A percentile compares a stretch with the other conserved stretches of the same genome.
Evolutionary conservation across 1,139 yeast genomes (phyloP).

Genomic region (Scheffersomyces quercinus): DNA sequence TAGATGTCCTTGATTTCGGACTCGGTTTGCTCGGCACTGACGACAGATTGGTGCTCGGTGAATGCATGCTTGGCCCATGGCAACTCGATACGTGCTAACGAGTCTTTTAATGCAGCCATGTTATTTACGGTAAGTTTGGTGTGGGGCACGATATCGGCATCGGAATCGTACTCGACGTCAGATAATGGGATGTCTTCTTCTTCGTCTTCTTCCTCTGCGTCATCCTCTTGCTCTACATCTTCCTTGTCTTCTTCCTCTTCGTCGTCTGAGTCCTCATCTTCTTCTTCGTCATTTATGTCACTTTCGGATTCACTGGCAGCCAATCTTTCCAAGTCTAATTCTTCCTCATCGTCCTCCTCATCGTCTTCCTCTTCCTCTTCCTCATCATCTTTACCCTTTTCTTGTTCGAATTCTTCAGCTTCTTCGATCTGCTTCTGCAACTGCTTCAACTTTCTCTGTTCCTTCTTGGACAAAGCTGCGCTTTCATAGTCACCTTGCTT

Average conservation of each 20-base stretch:
- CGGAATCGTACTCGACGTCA: conserved; percentile 79
- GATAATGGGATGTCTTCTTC: conserved; percentile 73
- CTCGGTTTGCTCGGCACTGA: conserved; percentile 61
- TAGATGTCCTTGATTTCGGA: conserved; percentile 79
- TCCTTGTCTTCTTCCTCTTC: conserved; percentile 48
- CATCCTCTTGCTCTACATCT: conserved; percentile 40
- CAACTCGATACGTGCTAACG: conserved; percentile 64
- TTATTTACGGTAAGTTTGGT: conserved; percentile 83
- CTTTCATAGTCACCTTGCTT: conserved; percentile 37
- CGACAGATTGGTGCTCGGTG: conserved; percentile 78
- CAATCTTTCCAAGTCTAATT: conserved; percentile 53
- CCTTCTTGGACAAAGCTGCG: conserved; percentile 58
- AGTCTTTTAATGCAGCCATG: conserved; percentile 65
- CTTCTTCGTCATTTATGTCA: conserved; percentile 42
- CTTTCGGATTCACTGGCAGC: conserved; percentile 54
- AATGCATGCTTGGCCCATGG: conserved; percentile 76
- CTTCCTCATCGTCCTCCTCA: conserved; percentile 33
- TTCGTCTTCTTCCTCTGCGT: conserved; percentile 38
- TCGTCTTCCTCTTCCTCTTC: conserved; percentile 31
- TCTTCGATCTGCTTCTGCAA: conserved; percentile 19
- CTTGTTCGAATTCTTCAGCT: conserved; percentile 25
- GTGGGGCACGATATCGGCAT: conserved; percentile 86
- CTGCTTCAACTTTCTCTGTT: conserved; percentile 63
- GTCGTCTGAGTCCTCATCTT: conserved; percentile 44
- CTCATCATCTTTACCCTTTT: conserved; percentile 21